Base-by-base conservation (phyloP, 192 early-diverging fungal genomes). In the Linnemannia zychae region DNA sequence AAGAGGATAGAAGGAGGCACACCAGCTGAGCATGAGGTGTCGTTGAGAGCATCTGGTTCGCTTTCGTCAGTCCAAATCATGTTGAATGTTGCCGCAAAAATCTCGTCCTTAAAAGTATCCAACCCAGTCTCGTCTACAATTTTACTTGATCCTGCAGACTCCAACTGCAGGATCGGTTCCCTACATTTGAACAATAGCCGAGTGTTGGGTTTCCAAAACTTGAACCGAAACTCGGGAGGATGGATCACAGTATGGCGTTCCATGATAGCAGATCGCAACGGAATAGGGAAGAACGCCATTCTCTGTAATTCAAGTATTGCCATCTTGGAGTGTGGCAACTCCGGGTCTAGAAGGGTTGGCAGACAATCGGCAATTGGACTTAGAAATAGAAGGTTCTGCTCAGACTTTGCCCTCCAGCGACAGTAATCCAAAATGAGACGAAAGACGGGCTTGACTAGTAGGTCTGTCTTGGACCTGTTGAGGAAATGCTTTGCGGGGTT, bases 21-120 rank as follows among this genome's bases (percentile, higher is more conserved):
- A 3, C 60, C 60, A 13, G n/a, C 60, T 33, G 60, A 24, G 28
- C 15, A 24, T 3, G 60, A 65, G 60, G 60, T 7, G 60, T 33
- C 60, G 24, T 65, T 24, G 33, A 65, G 60, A 31, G 2, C 24
- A 65, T 65, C n/a, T 34, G 60, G n/a, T 24, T 65, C 18, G 60
- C n/a, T 34, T 33, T 2, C 28, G 28, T 24, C 7, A 24, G 28
- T 65, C 60, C 60, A 65, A 13, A 65, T 65, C 60, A 65, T 65
- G 60, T 65, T 65, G 60, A 65, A 65, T 24, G 60, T 65, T 24
- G 60, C 60, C 7, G 33, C 60, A 65, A 33, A 65, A 13, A 65
- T 33, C 33, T 65, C 28, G 2, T 65, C 33, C 60, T 13, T 33
- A 13, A 65, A 65, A 7, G 60, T 28, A 65, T 24, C n/a, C n/a